Base-by-base conservation (phyloP, 1,139 yeast genomes). In the Tardiomyces digboiensis region DNA sequence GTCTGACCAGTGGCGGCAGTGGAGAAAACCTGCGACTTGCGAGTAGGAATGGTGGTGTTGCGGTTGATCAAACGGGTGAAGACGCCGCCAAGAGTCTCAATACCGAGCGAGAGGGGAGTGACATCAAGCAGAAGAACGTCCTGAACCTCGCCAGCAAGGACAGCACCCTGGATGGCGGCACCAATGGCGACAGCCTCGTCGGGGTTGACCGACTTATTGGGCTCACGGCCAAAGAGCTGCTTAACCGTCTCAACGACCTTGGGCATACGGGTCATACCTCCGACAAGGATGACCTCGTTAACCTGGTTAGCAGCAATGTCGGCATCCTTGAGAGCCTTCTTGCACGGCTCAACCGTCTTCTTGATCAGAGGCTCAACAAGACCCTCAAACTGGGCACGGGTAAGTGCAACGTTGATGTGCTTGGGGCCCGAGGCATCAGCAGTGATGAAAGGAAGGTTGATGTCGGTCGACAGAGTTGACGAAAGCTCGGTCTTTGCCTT, bases 241-340 rank as follows among this genome's bases (percentile, higher is more conserved):
- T 88, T 89, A 67, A 91, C 98, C 60, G 97, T 89, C 67, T 88
- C 97, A 54, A 87, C 76, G 65, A 91, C 97, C 82, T 91, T 93
- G 72, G 99, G 99, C 98, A 91, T 91, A 78, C 99, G 87, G 52
- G 97, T 84, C 98, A 89, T 91, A 82, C 99, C 99, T 79, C 99
- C 99, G 58, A 91, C 99, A 57, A 91, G 78, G 65, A 91, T 83
- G 59, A 91, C 97, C 72, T 91, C 98, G 59, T 94, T 82, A 61
- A 91, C 75, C 60, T 85, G 93, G 51, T 93, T 82, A 47, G 95
- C 78, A 54, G 82, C 60, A 66, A 91, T 74, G 57, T 80, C 81
- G 57, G 98, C 97, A 70, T 93, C 98, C 76, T 89, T 91, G 68
- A 91, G 75, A 51, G 98, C 99, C 75, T 89, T 88, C 80, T 89